Base-by-base conservation (phyloP, 2,329 filamentous ascomycete genomes). In the Cordyceps tenuipes region DNA sequence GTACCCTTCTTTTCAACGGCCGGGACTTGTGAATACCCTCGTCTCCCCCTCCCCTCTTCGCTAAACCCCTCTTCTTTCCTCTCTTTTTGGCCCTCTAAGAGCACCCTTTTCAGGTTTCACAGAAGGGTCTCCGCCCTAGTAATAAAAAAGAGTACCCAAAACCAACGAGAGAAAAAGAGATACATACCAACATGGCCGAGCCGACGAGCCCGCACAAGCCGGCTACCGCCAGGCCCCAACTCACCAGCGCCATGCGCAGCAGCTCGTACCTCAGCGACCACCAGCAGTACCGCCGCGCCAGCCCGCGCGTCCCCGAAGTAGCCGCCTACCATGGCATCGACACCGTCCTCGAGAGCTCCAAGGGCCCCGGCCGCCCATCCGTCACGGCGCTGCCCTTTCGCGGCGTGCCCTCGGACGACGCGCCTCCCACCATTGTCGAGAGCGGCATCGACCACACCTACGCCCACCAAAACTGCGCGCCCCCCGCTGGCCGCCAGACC, bases 221-320 rank as follows among this genome's bases (percentile, higher is more conserved):
- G 31, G 26, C 52, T 36, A 13, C 50, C 15, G 34, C n/a, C 36
- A 77, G 79, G 51, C 80, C 80, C 59, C 78, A 80, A 68, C 72
- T 82, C 65, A 70, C 74, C 52, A 73, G 73, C 58, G 71, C 73
- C 57, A 82, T 80, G 79, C 79, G 83, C 67, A 84, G 80, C 74
- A 82, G 79, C 70, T 86, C 83, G 15, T 86, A 83, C 68, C 75
- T 86, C 60, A 78, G 79, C 69, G 83, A 86, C 64, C 81, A 86
- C 67, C 83, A 86, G 70, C 82, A 86, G 67, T 85, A 84, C 64
- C 81, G 83, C 53, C 80, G 82, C 34, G 49, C 26, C 57, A 34
- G 48, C 9, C 47, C 82, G 12, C 73, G 74, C 62, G 76, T 77
- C 62, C 76, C 79, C 51, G 82, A 85, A 3, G 34, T 36, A 6